Percentiles rank a stretch among this genome's conserved stretches.
Conservation (phyloP, 2,329 filamentous ascomycete species). For the Paecilomyces variotii region DNA sequence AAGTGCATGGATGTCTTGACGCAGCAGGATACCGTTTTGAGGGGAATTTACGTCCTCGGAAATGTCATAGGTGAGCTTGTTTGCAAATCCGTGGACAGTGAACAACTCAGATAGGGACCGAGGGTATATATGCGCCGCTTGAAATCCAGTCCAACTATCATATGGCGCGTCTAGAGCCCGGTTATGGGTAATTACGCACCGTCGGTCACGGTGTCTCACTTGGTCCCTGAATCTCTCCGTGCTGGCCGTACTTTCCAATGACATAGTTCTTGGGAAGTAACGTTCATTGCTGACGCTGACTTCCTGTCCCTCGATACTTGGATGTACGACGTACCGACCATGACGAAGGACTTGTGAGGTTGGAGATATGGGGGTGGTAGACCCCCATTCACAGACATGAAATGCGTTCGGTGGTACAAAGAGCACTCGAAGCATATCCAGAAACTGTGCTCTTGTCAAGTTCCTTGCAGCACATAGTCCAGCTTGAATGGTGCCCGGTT, state of each 20-base stretch:
- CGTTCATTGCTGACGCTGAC: not conserved
- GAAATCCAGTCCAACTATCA: not conserved
- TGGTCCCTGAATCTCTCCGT: constrained; percentile 1
- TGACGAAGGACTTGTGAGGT: not conserved
- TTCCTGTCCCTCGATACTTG: not conserved
- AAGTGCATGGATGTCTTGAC: not conserved
- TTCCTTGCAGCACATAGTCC: constrained; percentile 1
- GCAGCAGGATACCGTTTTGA: not conserved
- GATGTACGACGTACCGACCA: not conserved
- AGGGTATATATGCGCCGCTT: constrained; percentile 1
- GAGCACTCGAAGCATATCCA: not conserved
- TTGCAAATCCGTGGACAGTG: not conserved
- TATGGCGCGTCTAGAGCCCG: not conserved
- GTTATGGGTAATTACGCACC: constrained; percentile 1
- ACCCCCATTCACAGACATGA: not conserved
- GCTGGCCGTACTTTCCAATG: not conserved
- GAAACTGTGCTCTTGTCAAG: not conserved
- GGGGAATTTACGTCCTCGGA: not conserved
- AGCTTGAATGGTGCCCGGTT: not conserved
- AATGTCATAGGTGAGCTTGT: not conserved
- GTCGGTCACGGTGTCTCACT: constrained; percentile 8
- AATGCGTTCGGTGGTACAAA: not conserved
- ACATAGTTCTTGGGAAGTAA: not conserved
- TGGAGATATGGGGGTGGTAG: not conserved
- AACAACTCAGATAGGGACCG: not conserved